phyloP scores from a whole-genome alignment of 2,329 filamentous ascomycete species.

The Talaromyces sp. region DNA sequence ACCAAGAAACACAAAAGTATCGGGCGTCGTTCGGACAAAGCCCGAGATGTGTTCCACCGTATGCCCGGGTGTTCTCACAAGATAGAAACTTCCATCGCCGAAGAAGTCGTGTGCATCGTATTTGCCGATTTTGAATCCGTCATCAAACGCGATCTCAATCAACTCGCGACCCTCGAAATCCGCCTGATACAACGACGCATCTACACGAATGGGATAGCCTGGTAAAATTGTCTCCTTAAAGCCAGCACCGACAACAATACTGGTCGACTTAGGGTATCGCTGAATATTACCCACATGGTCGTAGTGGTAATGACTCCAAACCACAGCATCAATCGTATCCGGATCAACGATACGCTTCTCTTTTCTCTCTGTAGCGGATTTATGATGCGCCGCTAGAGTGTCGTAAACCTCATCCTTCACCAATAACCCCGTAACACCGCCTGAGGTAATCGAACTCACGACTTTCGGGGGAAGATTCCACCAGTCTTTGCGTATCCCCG shows the following conservation, averaged over 20 bases:
- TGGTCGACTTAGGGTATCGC: not conserved
- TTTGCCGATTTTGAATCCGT: not conserved
- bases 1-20: slow-evolving; percentile 44
- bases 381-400: not conserved
- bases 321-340: not conserved
- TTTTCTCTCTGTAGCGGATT: not conserved
- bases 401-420: not conserved
- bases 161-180: not conserved
- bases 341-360: not conserved
- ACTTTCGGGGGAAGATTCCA: not conserved
- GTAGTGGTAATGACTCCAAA: not conserved
- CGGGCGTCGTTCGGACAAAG: slow-evolving; percentile 26
- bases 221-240: not conserved
- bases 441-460: not conserved
- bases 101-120: not conserved
- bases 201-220: not conserved
- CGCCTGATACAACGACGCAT: not conserved
- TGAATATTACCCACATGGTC: not conserved
- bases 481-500: not conserved
- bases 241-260: not conserved
- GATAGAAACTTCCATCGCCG: not conserved
- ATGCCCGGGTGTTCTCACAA: slow-evolving; percentile 23
- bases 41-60: slow-evolving; percentile 28
- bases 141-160: not conserved
- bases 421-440: not conserved